These are phyloP conservation scores for Usnea hakonensis DNA, from an alignment of 495 filamentous ascomycete species.

Conservation along the genomic window DNA sequence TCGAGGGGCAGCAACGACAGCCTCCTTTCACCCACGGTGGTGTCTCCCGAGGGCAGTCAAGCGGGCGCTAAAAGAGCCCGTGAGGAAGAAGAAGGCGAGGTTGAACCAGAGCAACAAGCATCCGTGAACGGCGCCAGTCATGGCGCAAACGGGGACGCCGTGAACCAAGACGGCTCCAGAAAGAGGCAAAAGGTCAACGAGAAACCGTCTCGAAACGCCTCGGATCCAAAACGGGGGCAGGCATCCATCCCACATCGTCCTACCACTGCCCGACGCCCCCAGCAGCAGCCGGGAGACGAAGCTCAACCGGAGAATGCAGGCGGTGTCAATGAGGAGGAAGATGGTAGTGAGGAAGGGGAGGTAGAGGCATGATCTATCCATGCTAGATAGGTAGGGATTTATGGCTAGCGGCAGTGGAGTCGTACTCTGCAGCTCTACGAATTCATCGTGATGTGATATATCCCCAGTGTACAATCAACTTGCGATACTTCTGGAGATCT, in stretches of 20 bases:
- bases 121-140: neutral
- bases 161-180: neutral
- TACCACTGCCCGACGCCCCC: neutral
- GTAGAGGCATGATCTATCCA: constrained; percentile 15
- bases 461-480: neutral
- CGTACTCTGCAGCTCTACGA: neutral
- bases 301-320: neutral
- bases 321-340: constrained; percentile 15
- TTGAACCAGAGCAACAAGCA: neutral
- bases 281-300: constrained; percentile 1
- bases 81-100: constrained; percentile 7
- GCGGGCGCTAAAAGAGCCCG: constrained; percentile 9
- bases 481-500: neutral
- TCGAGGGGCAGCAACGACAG: neutral
- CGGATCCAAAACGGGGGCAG: neutral
- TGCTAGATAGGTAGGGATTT: neutral
- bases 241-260: neutral
- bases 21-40: neutral
- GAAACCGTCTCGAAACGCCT: neutral
- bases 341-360: constrained; percentile 23
- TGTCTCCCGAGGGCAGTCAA: neutral
- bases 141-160: neutral
- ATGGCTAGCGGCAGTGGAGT: neutral
- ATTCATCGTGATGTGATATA: neutral
- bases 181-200: constrained; percentile 13